Percentiles rank a stretch among this genome's conserved stretches.
Evolutionary conservation across 441 rosid species (phyloP).

Genomic region (Populus tomentosa): DNA sequence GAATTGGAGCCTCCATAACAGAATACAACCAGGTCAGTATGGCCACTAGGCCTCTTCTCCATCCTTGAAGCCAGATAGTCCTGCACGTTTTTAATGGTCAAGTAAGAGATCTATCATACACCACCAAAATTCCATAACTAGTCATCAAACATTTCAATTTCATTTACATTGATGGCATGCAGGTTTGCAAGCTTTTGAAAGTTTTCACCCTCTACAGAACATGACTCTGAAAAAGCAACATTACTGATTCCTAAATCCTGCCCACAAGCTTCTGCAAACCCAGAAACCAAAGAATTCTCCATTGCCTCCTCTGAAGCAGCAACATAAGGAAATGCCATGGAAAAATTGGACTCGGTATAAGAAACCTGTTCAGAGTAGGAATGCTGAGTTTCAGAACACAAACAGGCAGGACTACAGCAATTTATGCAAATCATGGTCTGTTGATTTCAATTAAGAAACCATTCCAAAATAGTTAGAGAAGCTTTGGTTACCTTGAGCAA

Average conservation of each 20-base stretch:
- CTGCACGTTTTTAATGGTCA: constrained; percentile 31
- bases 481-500: constrained; percentile 56
- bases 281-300: constrained; percentile 64
- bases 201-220: constrained; percentile 54
- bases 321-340: constrained; percentile 92
- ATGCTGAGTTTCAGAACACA: constrained; percentile 1
- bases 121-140: neutral
- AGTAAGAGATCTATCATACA: neutral
- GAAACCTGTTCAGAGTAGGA: constrained; percentile 44
- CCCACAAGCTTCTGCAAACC: constrained; percentile 64
- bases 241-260: constrained; percentile 37
- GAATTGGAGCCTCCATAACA: constrained; percentile 55
- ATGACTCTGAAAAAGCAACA: constrained; percentile 69
- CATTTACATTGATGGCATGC: constrained; percentile 59
- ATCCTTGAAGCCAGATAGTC: constrained; percentile 58
- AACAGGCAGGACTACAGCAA: neutral
- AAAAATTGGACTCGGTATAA: constrained; percentile 62
- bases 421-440: neutral
- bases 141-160: neutral
- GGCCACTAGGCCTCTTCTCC: constrained; percentile 56
- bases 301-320: constrained; percentile 59
- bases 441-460: neutral
- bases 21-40: constrained; percentile 63
- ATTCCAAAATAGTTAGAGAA: neutral
- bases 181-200: constrained; percentile 56